A percentile compares a stretch with the other conserved stretches of the same genome.
Conservation (phyloP, 2,329 filamentous ascomycete species). For the Sporothrix variecibatus region DNA sequence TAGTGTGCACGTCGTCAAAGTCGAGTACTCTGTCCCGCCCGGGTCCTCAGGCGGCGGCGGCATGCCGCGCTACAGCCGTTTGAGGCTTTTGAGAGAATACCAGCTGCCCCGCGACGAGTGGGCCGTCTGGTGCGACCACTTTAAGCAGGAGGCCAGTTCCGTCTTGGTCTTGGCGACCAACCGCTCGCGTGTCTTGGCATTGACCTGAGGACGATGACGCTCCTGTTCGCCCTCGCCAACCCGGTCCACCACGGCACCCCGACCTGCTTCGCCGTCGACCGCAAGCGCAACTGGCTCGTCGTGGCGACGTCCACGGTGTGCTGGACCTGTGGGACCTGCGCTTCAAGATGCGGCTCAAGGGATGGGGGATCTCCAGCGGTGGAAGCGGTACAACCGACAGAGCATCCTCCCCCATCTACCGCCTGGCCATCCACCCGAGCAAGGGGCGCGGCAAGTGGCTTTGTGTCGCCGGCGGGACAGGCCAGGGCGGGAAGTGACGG, state of each 20-base stretch:
- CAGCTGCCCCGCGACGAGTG: slow-evolving; percentile 73
- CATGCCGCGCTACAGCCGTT: slow-evolving; percentile 69
- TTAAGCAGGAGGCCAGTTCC: slow-evolving; percentile 78
- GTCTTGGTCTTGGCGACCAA: slow-evolving; percentile 85
- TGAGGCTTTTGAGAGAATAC: slow-evolving; percentile 76
- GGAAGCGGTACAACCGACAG: background rate
- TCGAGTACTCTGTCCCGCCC: slow-evolving; percentile 52
- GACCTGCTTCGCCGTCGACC: slow-evolving; percentile 87
- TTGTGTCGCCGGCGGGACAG: slow-evolving; percentile 84
- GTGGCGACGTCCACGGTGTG: slow-evolving; percentile 92
- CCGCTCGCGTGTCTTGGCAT: slow-evolving; percentile 80
- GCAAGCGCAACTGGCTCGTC: slow-evolving; percentile 84
- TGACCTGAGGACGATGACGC: slow-evolving; percentile 82
- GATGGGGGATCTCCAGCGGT: slow-evolving; percentile 83
- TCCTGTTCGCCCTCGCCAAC: slow-evolving; percentile 79
- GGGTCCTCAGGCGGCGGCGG: background rate
- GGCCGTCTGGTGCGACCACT: slow-evolving; percentile 90
- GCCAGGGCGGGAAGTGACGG: slow-evolving; percentile 86
- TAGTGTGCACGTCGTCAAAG: slow-evolving; percentile 83
- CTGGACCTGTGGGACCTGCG: slow-evolving; percentile 94
- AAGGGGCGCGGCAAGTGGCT: slow-evolving; percentile 81
- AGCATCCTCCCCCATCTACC: slow-evolving; percentile 66
- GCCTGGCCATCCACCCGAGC: slow-evolving; percentile 75
- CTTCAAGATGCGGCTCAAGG: slow-evolving; percentile 85
- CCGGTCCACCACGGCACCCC: slow-evolving; percentile 89